Evolutionary conservation across 768 basidiomycete species (phyloP).

Genomic region (Dacryopinax spathularia): DNA sequence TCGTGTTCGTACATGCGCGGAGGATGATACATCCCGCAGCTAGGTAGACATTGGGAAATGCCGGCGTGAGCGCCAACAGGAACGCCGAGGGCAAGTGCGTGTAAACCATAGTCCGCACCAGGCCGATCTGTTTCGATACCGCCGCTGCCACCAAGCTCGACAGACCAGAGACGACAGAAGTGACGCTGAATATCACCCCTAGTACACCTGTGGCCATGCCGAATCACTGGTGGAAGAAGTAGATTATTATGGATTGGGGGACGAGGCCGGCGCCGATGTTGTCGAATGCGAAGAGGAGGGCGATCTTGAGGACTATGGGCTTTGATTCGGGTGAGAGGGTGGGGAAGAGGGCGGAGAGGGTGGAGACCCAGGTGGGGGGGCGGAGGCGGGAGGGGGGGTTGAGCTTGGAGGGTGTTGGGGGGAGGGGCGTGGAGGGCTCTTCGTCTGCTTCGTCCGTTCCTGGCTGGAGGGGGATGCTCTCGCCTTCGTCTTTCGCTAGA

Average conservation of each 20-base stretch:
- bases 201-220: conserved; percentile 10
- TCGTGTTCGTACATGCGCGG: conserved; percentile 14
- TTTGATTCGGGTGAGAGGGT: conserved; percentile 13
- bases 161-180: conserved; percentile 16
- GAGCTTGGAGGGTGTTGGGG: not conserved
- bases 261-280: conserved; percentile 18
- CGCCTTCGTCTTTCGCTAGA: conserved; percentile 2
- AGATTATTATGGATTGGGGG: conserved; percentile 14
- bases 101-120: too few species aligned
- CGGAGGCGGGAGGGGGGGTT: too few species aligned
- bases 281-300: conserved; percentile 15
- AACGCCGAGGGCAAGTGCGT: conserved; percentile 17
- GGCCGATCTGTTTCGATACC: conserved; percentile 15
- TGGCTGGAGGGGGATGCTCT: not conserved
- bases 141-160: conserved; percentile 17
- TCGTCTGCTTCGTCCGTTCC: not conserved
- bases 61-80: conserved; percentile 15
- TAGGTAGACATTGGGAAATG: conserved; percentile 10
- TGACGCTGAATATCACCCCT: conserved; percentile 15
- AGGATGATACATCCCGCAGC: conserved; percentile 15
- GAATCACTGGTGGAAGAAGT: conserved; percentile 15
- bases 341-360: conserved; percentile 8
- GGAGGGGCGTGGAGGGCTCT: not conserved
- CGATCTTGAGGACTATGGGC: conserved; percentile 17
- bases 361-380: not conserved